A percentile compares a stretch with the other conserved stretches of the same genome.
These are phyloP conservation scores for Brassica juncea DNA, from an alignment of 345 rosid species.

Conservation along the genomic window DNA sequence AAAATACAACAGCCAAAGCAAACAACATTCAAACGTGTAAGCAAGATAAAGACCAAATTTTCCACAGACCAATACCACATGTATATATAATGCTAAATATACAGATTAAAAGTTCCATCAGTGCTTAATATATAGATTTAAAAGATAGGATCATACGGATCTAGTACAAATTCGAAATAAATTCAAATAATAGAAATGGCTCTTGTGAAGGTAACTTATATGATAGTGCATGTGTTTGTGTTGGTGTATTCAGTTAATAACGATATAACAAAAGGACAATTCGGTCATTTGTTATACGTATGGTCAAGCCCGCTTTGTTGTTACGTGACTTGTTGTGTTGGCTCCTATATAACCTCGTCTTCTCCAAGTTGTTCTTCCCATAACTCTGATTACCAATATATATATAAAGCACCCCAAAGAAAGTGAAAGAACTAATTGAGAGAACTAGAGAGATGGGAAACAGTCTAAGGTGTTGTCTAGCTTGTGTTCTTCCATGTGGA, in stretches of 20 bases:
- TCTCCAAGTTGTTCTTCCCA: constrained; percentile 38
- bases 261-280: constrained; percentile 5
- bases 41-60: too few species aligned
- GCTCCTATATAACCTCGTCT: constrained; percentile 40
- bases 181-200: not conserved
- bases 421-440: not conserved
- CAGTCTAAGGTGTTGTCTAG: constrained; percentile 85
- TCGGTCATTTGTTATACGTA: not conserved
- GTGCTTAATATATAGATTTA: not conserved
- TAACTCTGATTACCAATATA: constrained; percentile 22
- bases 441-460: constrained; percentile 63
- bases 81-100: not conserved
- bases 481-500: constrained; percentile 92
- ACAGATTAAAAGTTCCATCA: not conserved
- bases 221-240: not conserved
- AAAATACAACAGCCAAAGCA: too few species aligned
- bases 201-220: not conserved
- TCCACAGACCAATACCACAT: too few species aligned
- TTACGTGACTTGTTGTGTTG: constrained; percentile 34
- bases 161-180: not conserved
- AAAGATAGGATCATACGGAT: not conserved
- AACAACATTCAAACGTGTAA: too few species aligned
- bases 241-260: constrained; percentile 1
- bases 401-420: not conserved
- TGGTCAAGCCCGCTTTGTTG: constrained; percentile 31